These are phyloP conservation scores for Apophysomyces ossiformis DNA, from an alignment of 371 early-diverging fungal species.

Conservation along the genomic window DNA sequence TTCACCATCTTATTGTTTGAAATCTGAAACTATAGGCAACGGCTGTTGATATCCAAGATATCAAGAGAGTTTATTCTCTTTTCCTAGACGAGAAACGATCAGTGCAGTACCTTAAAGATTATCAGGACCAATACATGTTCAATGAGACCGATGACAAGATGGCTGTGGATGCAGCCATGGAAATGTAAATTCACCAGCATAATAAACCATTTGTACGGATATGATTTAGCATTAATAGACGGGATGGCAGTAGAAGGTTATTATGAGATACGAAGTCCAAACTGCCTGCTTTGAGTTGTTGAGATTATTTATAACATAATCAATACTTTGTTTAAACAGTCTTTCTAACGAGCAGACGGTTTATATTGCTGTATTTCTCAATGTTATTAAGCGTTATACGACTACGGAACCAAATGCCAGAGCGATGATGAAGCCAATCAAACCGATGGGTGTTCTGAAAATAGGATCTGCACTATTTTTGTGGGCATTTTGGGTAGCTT, in stretches of 20 bases:
- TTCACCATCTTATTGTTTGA: neutral
- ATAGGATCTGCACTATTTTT: neutral
- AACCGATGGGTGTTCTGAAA: neutral
- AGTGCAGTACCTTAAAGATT: constrained; percentile 89
- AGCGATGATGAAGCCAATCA: neutral
- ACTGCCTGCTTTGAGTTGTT: too few relatives aligned
- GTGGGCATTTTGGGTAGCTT: neutral
- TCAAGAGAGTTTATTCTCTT: constrained; percentile 90
- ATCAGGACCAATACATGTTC: constrained; percentile 94
- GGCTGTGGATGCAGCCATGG: constrained; percentile 54
- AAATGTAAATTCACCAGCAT: constrained; percentile 38
- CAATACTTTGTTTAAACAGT: too few relatives aligned
- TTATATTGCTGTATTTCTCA: too few relatives aligned
- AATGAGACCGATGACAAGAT: constrained; percentile 60
- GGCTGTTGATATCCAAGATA: constrained; percentile 90
- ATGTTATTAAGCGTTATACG: too few relatives aligned
- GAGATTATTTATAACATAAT: too few relatives aligned
- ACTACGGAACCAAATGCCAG: neutral
- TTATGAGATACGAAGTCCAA: too few relatives aligned
- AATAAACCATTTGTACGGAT: neutral
- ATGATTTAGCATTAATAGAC: too few relatives aligned
- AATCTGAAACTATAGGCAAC: constrained; percentile 56
- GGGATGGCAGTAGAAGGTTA: too few relatives aligned
- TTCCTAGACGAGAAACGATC: constrained; percentile 97
- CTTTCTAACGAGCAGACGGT: too few relatives aligned